Base-by-base conservation (phyloP, 306 rosid genomes). In the Pterocarpus macrocarpus region DNA sequence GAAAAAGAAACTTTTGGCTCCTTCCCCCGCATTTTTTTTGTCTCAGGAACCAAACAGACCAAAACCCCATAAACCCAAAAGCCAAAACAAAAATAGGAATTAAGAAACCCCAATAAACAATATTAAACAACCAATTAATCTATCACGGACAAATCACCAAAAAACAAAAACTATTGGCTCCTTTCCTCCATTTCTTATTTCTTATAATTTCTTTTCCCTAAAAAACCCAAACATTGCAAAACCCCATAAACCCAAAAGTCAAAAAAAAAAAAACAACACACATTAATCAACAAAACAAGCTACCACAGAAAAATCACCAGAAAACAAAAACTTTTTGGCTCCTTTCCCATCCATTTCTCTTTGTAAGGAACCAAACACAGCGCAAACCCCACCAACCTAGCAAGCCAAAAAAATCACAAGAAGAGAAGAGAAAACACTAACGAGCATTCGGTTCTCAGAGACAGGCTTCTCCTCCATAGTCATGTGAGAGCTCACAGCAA, bases 371-470 rank as follows among this genome's bases (percentile, higher is more conserved):
- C 52, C 66, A 69, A 56, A 34, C 17, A 75, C 45, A 77, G 39
- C 38, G 36, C 13, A 73, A 69, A 49, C 52, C 22, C 52, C 78
- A 75, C 13, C 33, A 30, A 68, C 73, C 16, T 2, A 67, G 33
- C 59, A 66, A 34, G 6, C 52, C 13, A 68, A 73, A 73, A 8
- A 44, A 44, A 44, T 44, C 0, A 34, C 11, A 44, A 57, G 56
- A 74, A 73, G 45, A 47, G 50, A 32, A 4, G 14, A n/a, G 9
- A n/a, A 8, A 36, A 80, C 75, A 87, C 95, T 76, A 58, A 95
- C 99, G n/a, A 93, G 99, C 99, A 95, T 93, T 88, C 86, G 85
- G 59, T 90, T 85, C 57, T 81, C 90, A 14, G 96, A 84, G 64
- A 85, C 63, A 5, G 89, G 85, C 80, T 89, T 89, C 64, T 86